Conservation (phyloP, 192 early-diverging fungal genomes). For the Linnemannia schmuckeri region DNA sequence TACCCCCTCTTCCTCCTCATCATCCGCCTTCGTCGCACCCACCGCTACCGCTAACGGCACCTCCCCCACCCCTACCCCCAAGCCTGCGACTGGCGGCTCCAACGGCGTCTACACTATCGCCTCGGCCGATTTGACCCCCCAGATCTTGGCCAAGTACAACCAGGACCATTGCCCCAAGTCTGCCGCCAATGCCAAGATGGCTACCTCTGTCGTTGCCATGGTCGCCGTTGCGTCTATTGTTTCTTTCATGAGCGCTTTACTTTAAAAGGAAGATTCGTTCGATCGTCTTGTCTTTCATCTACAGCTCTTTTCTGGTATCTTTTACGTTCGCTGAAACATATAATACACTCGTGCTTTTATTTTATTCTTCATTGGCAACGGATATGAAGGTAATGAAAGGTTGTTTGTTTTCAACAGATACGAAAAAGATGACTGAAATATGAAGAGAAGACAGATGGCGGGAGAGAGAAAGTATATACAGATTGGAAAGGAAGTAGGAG, state of each 20-base stretch:
- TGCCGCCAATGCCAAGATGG: constrained; percentile 29
- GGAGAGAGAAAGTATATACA: not conserved
- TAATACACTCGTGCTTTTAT: not conserved
- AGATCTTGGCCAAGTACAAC: constrained; percentile 36
- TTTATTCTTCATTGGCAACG: not conserved
- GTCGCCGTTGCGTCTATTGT: constrained; percentile 19
- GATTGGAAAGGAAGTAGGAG: not conserved
- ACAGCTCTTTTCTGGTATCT: not conserved
- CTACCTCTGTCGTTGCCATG: constrained; percentile 25
- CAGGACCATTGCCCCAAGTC: constrained; percentile 18
- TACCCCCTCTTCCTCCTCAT: not conserved
- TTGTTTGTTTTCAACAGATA: not conserved
- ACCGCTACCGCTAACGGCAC: constrained; percentile 1
- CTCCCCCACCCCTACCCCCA: not conserved
- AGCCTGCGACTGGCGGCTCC: not conserved
- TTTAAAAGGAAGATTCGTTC: not conserved
- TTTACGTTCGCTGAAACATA: not conserved
- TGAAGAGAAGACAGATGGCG: not conserved
- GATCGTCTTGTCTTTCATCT: not conserved
- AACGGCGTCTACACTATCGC: constrained; percentile 12
- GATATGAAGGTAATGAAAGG: not conserved
- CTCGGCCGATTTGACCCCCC: constrained; percentile 30
- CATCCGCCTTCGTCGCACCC: not conserved
- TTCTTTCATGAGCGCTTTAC: constrained; percentile 33
- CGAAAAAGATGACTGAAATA: not conserved